These are phyloP conservation scores for Clitoria ternatea DNA, from an alignment of 306 rosid genomes.

Conservation along the genomic window DNA sequence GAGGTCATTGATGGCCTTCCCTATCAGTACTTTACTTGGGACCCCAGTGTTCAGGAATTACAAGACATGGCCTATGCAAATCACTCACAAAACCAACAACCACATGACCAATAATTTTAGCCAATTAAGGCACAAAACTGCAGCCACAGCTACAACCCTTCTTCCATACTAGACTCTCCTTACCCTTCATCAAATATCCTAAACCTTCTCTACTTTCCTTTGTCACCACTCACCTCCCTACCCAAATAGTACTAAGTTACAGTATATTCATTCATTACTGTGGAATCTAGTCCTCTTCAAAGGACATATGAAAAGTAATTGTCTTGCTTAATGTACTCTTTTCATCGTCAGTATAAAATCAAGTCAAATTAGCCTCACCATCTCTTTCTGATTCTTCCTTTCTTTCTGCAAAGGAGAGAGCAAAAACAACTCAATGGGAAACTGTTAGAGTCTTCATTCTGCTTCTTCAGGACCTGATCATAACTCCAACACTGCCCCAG, in stretches of 20 bases:
- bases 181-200: slow-evolving; percentile 65
- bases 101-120: slow-evolving; percentile 44
- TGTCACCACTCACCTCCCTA: too few relatives aligned
- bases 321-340: not conserved
- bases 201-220: slow-evolving; percentile 69
- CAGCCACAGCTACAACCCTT: slow-evolving; percentile 31
- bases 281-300: not conserved
- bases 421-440: slow-evolving; percentile 33
- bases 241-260: not conserved
- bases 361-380: not conserved
- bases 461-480: not conserved
- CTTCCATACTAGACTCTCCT: slow-evolving; percentile 34
- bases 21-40: slow-evolving; percentile 45
- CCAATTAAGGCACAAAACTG: slow-evolving; percentile 34
- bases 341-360: slow-evolving; percentile 14
- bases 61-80: slow-evolving; percentile 36
- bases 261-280: too few relatives aligned
- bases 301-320: not conserved
- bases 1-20: slow-evolving; percentile 30
- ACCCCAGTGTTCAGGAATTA: slow-evolving; percentile 40
- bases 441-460: slow-evolving; percentile 29
- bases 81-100: slow-evolving; percentile 30
- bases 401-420: not conserved
- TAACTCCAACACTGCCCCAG: not conserved
- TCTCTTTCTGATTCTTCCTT: not conserved